Evolutionary conservation across 305 asterid species (phyloP), one percentile per base, ranked within the genome.

Genomic region (Ilex paraguariensis): DNA sequence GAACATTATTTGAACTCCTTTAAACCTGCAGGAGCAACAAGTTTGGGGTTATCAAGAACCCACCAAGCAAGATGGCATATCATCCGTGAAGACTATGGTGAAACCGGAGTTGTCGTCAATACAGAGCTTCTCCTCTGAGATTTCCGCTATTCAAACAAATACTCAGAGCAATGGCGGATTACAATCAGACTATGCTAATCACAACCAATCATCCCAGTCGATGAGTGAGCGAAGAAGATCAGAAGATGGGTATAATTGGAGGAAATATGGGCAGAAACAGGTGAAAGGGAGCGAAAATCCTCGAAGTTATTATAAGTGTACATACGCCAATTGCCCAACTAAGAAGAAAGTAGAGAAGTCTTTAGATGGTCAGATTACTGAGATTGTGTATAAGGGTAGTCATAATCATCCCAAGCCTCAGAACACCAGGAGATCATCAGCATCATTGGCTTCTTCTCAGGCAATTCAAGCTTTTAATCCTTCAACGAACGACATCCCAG

Each of bases 221-320:
- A 21, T 60, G 31, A 73, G 54, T 40, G 84, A 69, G 17, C 72
- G 73, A 33, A 62, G 62, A 54, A 80, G 77, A 17, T 73, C 87
- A 8, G 87, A 86, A 3, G 96, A 88, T 13, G 95, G 92, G 1
- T 88, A 86, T 59, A 88, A 88, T 70, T 88, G 96, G 96, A 77
- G 96, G 49, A 89, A 89, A 62, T 89, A 89, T 56, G 95, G 95
- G 17, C 96, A 89, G 79, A 89, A 89, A 53, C 87, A 81, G 57
- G 95, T 89, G 31, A 89, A 86, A 65, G 91, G 93, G 56, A 89
- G 96, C 33, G 89, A 89, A 64, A 89, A 89, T 75, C 95, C 96
- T 0, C 56, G 95, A 69, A 89, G 96, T 46, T 86, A 89, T 56
- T 89, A 86, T 71, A 89, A 88, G 62, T 89, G 96, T 31, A 86